Evolutionary conservation across 2,329 filamentous ascomycete species (phyloP).

Genomic region (Colletotrichum lindemuthianum): DNA sequence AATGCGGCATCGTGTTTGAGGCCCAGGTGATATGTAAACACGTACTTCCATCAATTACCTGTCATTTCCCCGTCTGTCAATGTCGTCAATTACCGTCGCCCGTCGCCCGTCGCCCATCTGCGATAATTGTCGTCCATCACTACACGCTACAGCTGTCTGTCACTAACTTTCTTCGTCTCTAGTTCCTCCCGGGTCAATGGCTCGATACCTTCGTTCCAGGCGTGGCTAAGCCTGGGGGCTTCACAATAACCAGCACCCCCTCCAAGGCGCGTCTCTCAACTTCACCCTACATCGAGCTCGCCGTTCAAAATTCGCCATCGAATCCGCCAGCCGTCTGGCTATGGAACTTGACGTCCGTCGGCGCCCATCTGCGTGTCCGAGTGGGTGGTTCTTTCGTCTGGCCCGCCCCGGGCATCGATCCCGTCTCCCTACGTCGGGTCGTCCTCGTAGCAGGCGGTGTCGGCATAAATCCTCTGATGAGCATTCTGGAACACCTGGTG

Average conservation of each 20-base stretch:
- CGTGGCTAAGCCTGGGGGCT: constrained; percentile 79
- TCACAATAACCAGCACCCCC: constrained; percentile 86
- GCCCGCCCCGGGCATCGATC: constrained; percentile 62
- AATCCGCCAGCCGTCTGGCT: constrained; percentile 83
- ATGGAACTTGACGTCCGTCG: constrained; percentile 63
- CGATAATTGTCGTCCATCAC: too few species aligned
- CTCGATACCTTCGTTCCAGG: constrained; percentile 82
- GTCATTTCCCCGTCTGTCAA: too few species aligned
- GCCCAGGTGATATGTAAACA: too few species aligned
- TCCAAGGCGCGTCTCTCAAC: constrained; percentile 53
- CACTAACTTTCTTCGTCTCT: constrained; percentile 12
- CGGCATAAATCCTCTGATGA: constrained; percentile 83
- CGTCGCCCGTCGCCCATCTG: too few species aligned
- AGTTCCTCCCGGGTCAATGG: constrained; percentile 89
- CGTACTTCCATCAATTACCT: too few species aligned
- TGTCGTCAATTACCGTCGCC: too few species aligned
- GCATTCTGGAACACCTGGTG: constrained; percentile 73
- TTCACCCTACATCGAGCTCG: constrained; percentile 75
- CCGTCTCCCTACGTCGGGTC: constrained; percentile 61
- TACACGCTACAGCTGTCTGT: too few species aligned
- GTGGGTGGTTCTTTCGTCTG: constrained; percentile 86
- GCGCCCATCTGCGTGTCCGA: constrained; percentile 70
- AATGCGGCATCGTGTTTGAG: too few species aligned
- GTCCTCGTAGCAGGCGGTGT: constrained; percentile 85
- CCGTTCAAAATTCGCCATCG: constrained; percentile 75